Evolutionary conservation across 441 rosid species (phyloP).

Genomic region (Raphanus hybrid): DNA sequence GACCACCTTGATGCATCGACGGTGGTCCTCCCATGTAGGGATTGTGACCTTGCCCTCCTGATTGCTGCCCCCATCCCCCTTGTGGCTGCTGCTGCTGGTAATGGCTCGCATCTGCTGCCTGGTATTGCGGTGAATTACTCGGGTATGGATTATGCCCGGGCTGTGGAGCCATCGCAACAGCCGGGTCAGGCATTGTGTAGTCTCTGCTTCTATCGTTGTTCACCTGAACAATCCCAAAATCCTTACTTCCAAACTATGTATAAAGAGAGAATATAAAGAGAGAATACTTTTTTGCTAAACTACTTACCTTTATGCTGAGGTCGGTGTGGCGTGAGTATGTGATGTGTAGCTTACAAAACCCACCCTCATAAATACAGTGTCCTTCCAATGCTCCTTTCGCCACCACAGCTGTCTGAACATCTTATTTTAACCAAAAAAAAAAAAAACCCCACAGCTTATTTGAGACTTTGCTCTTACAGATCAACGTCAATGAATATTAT

Average conservation of each 20-base stretch:
- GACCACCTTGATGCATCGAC: neutral
- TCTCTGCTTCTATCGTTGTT: neutral
- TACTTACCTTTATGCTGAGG: neutral
- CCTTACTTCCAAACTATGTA: neutral
- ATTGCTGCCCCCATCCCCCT: conserved; percentile 47
- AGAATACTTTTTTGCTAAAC: neutral
- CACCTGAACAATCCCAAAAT: conserved; percentile 3
- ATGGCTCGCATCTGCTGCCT: neutral
- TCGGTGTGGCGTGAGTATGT: neutral
- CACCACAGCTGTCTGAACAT: neutral
- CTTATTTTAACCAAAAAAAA: conserved; percentile 30
- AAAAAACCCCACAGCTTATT: neutral
- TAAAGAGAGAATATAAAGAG: neutral
- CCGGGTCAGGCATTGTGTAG: neutral
- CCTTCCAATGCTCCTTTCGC: neutral
- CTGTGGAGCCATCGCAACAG: neutral
- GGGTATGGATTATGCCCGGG: neutral
- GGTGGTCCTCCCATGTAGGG: neutral
- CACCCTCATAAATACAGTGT: neutral
- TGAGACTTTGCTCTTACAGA: neutral
- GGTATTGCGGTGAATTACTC: neutral
- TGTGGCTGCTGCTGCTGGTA: conserved; percentile 51
- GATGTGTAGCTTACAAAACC: neutral
- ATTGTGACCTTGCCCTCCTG: neutral
- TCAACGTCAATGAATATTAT: too few species aligned